Base-by-base conservation (phyloP, 1,139 yeast genomes). In the Hansenula lynferdii region DNA sequence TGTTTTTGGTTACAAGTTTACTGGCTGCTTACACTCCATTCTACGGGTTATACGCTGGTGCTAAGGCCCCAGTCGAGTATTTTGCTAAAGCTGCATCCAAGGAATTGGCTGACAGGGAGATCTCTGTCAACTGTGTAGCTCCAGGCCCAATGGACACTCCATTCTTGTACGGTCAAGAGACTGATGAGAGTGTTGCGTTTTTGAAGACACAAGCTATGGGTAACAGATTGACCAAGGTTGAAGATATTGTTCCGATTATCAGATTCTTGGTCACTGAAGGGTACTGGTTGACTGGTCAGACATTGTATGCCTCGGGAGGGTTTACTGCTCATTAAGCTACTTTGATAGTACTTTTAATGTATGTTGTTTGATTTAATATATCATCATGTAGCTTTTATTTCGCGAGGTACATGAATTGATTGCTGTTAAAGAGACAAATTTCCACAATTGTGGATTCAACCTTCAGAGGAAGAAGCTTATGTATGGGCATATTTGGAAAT, bases 71-170 rank as follows among this genome's bases (percentile, higher is more conserved):
- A n/a, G 84, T 78, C 40, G 82, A 76, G 53, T 71, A 66, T 58
- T 75, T 74, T 59, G 57, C 70, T 41, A 75, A 77, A 50, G 61
- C 81, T 17, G 73, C 78, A 14, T 72, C 83, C 14, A 76, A 78
- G 58, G 85, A 79, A 54, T 65, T 75, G 43, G 64, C 61, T 22
- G 57, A 62, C 18, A 69, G 62, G 48, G 67, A 69, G 10, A 72
- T 79, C 43, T 65, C 76, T 10, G 80, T 74, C 50, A 77, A 74
- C 51, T 67, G 72, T 50, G 75, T 79, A 42, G 82, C 84, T 5
- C 85, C 85, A 35, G 85, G 85, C 34, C 85, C 85, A 34, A 79
- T 79, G 83, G 84, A 78, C 52, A 79, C 85, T 19, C 83, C 84
- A 40, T 79, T 79, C 62, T 70, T 79, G 56, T 77, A 77, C 49